These are phyloP conservation scores for Xanthoconium stramineum DNA, from an alignment of 768 basidiomycete species.

Conservation along the genomic window DNA sequence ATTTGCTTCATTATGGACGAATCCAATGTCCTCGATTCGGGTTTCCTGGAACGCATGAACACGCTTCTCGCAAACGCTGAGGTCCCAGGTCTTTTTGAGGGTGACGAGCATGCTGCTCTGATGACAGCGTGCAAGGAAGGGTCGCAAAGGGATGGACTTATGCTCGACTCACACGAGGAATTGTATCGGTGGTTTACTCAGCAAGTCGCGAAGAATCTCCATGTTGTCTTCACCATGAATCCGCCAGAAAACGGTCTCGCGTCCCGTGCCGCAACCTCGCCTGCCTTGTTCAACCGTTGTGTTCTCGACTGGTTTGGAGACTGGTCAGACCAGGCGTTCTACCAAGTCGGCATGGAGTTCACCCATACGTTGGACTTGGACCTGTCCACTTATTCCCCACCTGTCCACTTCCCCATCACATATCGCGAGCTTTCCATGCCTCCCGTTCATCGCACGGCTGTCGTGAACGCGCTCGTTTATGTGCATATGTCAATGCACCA, in stretches of 20 bases:
- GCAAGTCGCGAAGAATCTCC: conserved; percentile 96
- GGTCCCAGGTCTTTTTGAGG: conserved; percentile 99
- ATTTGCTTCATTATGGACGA: conserved; percentile 99
- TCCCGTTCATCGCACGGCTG: conserved; percentile 85
- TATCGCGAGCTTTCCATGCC: conserved; percentile 82
- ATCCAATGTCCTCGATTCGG: conserved; percentile 97
- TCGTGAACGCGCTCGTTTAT: conserved; percentile 90
- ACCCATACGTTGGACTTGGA: conserved; percentile 93
- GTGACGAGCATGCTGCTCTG: conserved; percentile 95
- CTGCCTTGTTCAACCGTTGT: conserved; percentile 97
- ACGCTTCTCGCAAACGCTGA: conserved; percentile 99
- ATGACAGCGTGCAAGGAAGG: conserved; percentile 99
- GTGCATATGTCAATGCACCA: conserved; percentile 88
- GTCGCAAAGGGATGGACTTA: conserved; percentile 96
- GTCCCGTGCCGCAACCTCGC: conserved; percentile 94
- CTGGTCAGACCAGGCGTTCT: conserved; percentile 98
- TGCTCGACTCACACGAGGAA: conserved; percentile 98
- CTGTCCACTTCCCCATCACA: conserved; percentile 81
- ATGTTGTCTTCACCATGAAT: conserved; percentile 99
- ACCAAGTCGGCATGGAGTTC: conserved; percentile 97
- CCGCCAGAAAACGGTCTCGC: conserved; percentile 95
- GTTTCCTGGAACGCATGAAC: conserved; percentile 99
- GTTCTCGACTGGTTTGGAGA: conserved; percentile 99
- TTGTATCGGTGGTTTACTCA: conserved; percentile 98
- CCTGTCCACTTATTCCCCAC: conserved; percentile 73